Evolutionary conservation across 192 early-diverging fungal genomes (phyloP).

Genomic region (Coemansia sp.): DNA sequence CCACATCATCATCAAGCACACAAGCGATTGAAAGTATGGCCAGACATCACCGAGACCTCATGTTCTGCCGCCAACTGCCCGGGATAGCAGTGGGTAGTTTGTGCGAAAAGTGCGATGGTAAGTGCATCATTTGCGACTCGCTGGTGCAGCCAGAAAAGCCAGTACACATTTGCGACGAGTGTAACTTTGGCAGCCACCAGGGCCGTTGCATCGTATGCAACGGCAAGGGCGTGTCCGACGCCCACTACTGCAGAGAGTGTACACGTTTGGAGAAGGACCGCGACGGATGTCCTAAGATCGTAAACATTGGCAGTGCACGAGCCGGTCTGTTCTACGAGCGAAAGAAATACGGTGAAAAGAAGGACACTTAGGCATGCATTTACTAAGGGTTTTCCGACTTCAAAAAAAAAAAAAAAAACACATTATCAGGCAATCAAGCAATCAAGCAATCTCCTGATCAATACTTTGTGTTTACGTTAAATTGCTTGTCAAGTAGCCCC

Average conservation of each 20-base stretch:
- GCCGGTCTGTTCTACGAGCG: slow-evolving; percentile 90
- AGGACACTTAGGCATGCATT: not conserved
- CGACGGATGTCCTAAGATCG: slow-evolving; percentile 97
- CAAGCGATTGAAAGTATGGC: slow-evolving; percentile 57
- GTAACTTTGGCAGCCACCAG: slow-evolving; percentile 92
- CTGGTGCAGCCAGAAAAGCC: slow-evolving; percentile 87
- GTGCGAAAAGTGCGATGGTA: slow-evolving; percentile 73
- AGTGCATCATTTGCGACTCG: slow-evolving; percentile 96
- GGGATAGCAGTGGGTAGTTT: slow-evolving; percentile 69
- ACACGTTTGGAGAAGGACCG: slow-evolving; percentile 91
- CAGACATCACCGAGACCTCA: slow-evolving; percentile 87
- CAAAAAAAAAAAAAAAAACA: too few relatives aligned
- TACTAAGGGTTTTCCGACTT: not conserved
- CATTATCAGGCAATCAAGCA: too few relatives aligned
- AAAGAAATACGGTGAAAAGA: slow-evolving; percentile 77
- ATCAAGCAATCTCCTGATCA: not conserved
- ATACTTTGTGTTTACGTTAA: slow-evolving; percentile 1
- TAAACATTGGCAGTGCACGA: slow-evolving; percentile 92
- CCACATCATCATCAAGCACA: not conserved
- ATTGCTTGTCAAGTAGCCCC: not conserved
- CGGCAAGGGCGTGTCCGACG: slow-evolving; percentile 85
- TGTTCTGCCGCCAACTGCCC: slow-evolving; percentile 93
- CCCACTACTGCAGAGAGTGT: slow-evolving; percentile 93
- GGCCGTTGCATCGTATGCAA: slow-evolving; percentile 92
- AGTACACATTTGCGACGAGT: slow-evolving; percentile 94